phyloP scores from a whole-genome alignment of 805 yeast species.

The Maudiozyma saulgeensis region DNA sequence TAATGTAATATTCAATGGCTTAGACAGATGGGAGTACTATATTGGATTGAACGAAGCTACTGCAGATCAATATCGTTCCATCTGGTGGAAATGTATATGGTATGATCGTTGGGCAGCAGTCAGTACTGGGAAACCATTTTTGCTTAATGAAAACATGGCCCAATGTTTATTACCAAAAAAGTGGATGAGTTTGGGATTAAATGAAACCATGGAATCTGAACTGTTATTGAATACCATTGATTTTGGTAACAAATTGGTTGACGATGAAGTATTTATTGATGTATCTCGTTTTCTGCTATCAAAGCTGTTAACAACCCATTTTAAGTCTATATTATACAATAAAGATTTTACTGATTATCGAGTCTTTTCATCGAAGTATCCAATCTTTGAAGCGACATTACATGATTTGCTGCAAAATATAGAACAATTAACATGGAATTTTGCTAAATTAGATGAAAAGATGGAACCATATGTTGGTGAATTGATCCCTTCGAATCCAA shows the following conservation, averaged over 20 bases:
- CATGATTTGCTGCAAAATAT: background rate
- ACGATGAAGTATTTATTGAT: background rate
- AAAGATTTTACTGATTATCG: slow-evolving; percentile 7
- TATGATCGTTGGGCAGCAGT: slow-evolving; percentile 13
- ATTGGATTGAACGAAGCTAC: slow-evolving; percentile 3
- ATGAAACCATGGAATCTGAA: slow-evolving; percentile 8
- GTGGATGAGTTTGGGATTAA: slow-evolving; percentile 8
- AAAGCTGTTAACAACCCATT: slow-evolving; percentile 2
- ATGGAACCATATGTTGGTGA: background rate
- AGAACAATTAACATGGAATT: background rate
- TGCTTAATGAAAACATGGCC: slow-evolving; percentile 2
- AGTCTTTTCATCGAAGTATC: slow-evolving; percentile 1
- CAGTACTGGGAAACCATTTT: slow-evolving; percentile 8
- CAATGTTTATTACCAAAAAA: slow-evolving; percentile 10
- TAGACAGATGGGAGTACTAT: slow-evolving; percentile 15
- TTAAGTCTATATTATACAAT: slow-evolving; percentile 4
- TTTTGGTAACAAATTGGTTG: background rate
- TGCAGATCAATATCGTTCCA: slow-evolving; percentile 8
- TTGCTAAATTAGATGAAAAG: background rate
- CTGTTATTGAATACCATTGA: slow-evolving; percentile 2
- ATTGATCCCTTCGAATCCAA: background rate
- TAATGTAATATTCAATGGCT: background rate
- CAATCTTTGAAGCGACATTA: background rate
- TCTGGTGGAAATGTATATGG: slow-evolving; percentile 14
- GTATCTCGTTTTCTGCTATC: slow-evolving; percentile 6